Percentiles rank a stretch among this genome's conserved stretches.
phyloP scores from a whole-genome alignment of 805 yeast genomes.

The Ogataea methanolica region DNA sequence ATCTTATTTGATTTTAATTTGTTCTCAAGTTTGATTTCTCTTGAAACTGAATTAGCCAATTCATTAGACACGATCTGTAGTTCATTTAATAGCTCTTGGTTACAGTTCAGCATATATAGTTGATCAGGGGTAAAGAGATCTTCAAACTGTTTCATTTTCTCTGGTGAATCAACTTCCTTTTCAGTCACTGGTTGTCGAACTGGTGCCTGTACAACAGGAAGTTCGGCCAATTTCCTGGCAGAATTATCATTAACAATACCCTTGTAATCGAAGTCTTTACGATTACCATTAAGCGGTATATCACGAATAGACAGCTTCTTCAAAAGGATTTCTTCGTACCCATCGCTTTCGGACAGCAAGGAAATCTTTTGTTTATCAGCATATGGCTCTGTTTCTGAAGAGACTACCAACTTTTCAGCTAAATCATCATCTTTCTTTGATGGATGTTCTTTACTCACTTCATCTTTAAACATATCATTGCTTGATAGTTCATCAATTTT shows the following conservation, averaged over 20 bases:
- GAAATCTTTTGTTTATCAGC: too few relatives aligned
- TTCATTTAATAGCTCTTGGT: constrained; percentile 54
- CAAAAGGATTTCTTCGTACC: too few relatives aligned
- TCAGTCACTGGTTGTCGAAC: background rate
- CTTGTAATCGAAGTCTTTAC: background rate
- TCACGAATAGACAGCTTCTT: too few relatives aligned
- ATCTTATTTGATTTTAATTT: constrained; percentile 23
- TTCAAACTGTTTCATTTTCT: background rate
- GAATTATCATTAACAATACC: background rate
- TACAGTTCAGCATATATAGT: constrained; percentile 56
- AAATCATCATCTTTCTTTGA: too few relatives aligned
- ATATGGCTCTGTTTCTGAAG: too few relatives aligned
- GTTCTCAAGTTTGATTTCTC: constrained; percentile 61
- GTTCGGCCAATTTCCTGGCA: background rate
- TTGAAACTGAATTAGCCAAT: constrained; percentile 62
- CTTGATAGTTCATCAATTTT: too few relatives aligned
- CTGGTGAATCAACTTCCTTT: background rate
- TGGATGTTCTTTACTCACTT: too few relatives aligned
- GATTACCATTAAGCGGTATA: too few relatives aligned
- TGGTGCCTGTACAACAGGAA: background rate
- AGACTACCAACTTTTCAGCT: too few relatives aligned
- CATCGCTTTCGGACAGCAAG: too few relatives aligned
- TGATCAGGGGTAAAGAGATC: constrained; percentile 50
- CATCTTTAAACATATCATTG: too few relatives aligned
- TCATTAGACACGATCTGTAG: constrained; percentile 66